A percentile compares a stretch with the other conserved stretches of the same genome.
Evolutionary conservation across 2,329 filamentous ascomycete genomes (phyloP).

Genomic region (Cylindrodendrum hubeiense): DNA sequence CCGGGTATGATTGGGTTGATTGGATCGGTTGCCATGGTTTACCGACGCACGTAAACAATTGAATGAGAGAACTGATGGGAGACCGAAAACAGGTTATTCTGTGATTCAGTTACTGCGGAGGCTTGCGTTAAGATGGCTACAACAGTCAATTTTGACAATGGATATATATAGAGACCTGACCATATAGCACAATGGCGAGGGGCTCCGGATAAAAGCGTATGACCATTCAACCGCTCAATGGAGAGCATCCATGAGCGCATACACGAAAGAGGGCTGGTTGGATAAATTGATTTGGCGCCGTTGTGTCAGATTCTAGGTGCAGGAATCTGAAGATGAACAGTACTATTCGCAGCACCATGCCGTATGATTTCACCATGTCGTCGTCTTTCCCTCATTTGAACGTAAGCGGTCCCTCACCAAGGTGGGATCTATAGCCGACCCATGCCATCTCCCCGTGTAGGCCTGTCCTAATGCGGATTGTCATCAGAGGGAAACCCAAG

Average conservation of each 20-base stretch:
- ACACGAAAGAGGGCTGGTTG: not conserved
- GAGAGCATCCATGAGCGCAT: not conserved
- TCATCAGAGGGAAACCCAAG: no score
- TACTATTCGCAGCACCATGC: no score
- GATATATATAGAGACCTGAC: not conserved
- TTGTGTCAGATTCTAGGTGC: no score
- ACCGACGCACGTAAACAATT: not conserved
- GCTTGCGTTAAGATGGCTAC: not conserved
- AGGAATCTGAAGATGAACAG: no score
- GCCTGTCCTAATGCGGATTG: no score
- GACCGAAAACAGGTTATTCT: not conserved
- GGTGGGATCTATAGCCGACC: no score
- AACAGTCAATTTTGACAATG: not conserved
- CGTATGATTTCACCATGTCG: no score
- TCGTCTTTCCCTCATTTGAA: no score
- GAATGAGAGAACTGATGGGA: not conserved
- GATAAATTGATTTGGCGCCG: not conserved
- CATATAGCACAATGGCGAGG: not conserved
- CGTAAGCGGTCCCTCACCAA: no score
- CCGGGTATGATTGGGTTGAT: constrained; percentile 8
- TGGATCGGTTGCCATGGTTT: not conserved
- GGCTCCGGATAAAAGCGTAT: not conserved
- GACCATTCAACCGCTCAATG: not conserved
- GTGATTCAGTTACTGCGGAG: not conserved
- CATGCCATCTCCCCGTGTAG: no score